Conservation (phyloP, 805 yeast genomes). For the Wickerhamomyces pijperi region DNA sequence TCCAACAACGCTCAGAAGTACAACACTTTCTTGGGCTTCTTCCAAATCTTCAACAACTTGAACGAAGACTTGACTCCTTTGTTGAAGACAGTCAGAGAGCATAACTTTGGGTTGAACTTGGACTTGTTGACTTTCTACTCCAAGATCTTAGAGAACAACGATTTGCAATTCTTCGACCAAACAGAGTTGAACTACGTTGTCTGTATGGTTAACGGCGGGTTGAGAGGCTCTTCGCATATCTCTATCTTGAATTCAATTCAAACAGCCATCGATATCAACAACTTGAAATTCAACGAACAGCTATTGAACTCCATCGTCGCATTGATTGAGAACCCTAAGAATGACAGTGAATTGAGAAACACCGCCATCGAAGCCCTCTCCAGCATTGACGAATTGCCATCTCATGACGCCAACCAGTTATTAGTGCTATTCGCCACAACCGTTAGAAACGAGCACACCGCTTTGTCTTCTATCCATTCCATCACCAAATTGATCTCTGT, state of each 20-base stretch:
- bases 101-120: slow-evolving; percentile 18
- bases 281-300: slow-evolving; percentile 13
- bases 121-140: slow-evolving; percentile 27
- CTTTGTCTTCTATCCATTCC: slow-evolving; percentile 20
- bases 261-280: slow-evolving; percentile 19
- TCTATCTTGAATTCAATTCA: slow-evolving; percentile 23
- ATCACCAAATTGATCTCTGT: slow-evolving; percentile 15
- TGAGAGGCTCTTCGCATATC: slow-evolving; percentile 24
- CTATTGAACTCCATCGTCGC: slow-evolving; percentile 20
- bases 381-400: slow-evolving; percentile 16
- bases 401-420: slow-evolving; percentile 13
- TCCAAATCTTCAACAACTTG: slow-evolving; percentile 14
- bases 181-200: slow-evolving; percentile 17
- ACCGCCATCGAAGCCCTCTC: slow-evolving; percentile 23
- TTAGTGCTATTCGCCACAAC: slow-evolving; percentile 22
- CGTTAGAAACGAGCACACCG: slow-evolving; percentile 25
- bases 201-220: slow-evolving; percentile 20
- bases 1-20: slow-evolving; percentile 15
- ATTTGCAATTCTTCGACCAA: slow-evolving; percentile 20
- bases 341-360: slow-evolving; percentile 26
- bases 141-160: slow-evolving; percentile 12
- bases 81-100: slow-evolving; percentile 14
- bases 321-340: slow-evolving; percentile 22
- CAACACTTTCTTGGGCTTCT: slow-evolving; percentile 15
- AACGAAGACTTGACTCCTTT: slow-evolving; percentile 15